Conservation (phyloP, 2,329 filamentous ascomycete genomes). For the Pseudofabraea citricarpa region DNA sequence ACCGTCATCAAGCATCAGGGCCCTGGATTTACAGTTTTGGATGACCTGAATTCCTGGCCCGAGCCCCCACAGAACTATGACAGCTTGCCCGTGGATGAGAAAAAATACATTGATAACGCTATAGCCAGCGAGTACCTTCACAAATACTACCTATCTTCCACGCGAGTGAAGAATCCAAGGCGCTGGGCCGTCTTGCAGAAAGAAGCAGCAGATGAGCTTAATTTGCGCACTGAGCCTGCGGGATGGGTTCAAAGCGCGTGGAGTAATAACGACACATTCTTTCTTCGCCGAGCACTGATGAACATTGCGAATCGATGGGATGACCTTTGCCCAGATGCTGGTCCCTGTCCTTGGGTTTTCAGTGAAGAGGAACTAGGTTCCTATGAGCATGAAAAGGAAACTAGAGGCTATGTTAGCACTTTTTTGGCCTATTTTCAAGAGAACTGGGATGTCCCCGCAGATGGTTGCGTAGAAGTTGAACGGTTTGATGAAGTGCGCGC, state of each 20-base stretch:
- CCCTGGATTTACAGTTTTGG: too few species aligned
- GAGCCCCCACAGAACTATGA: conserved; percentile 8
- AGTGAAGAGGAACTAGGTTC: background rate
- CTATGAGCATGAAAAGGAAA: background rate
- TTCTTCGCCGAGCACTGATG: background rate
- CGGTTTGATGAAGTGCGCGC: background rate
- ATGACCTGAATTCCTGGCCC: conserved; percentile 4
- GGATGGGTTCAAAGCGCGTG: conserved; percentile 6
- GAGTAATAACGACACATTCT: conserved; percentile 6
- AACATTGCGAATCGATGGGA: background rate
- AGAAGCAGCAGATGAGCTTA: too few species aligned
- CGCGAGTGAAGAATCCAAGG: conserved; percentile 4
- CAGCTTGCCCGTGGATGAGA: conserved; percentile 6
- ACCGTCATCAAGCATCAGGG: conserved; percentile 10
- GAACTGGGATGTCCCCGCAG: background rate
- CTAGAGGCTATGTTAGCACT: background rate
- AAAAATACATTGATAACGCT: conserved; percentile 5
- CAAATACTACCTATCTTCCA: conserved; percentile 4
- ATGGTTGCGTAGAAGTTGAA: background rate
- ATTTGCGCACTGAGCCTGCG: too few species aligned
- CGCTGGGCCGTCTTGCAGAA: conserved; percentile 7
- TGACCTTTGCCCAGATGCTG: background rate
- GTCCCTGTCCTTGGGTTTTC: conserved; percentile 5
- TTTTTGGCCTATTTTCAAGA: background rate
- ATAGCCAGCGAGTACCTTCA: conserved; percentile 4